phyloP scores from a whole-genome alignment of 106 monocot species.

The Hemerocallis citrina region DNA sequence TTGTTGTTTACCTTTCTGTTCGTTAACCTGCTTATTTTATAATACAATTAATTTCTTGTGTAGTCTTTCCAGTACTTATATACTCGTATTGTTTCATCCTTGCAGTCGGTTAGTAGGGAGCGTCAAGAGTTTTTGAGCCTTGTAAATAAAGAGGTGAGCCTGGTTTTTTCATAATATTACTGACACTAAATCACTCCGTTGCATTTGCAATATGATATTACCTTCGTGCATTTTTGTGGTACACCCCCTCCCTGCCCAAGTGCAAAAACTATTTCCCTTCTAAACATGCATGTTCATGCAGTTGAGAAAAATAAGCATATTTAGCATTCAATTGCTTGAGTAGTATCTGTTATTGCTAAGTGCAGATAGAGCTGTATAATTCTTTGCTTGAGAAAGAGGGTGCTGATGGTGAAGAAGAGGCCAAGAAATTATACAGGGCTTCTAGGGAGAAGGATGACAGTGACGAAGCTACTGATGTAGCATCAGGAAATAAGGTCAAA shows the following conservation, averaged over 20 bases:
- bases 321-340: neutral
- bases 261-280: too few species aligned
- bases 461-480: constrained; percentile 1
- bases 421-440: constrained; percentile 87
- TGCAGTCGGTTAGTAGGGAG: constrained; percentile 19
- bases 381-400: constrained; percentile 83
- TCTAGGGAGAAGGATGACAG: too few species aligned
- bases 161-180: neutral
- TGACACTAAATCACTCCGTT: neutral
- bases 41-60: neutral
- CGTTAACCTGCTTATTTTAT: neutral
- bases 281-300: too few species aligned
- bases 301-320: neutral
- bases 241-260: too few species aligned
- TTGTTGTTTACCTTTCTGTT: neutral
- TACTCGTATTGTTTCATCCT: neutral
- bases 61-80: neutral
- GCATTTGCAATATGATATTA: neutral
- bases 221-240: neutral
- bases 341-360: neutral
- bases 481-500: constrained; percentile 9
- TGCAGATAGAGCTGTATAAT: constrained; percentile 87
- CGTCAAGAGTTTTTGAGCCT: constrained; percentile 14
- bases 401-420: constrained; percentile 87
- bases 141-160: constrained; percentile 11